Percentiles rank a stretch among this genome's conserved stretches.
phyloP scores from a whole-genome alignment of 2,329 filamentous ascomycete species.

The Ophiosphaerella herpotricha region DNA sequence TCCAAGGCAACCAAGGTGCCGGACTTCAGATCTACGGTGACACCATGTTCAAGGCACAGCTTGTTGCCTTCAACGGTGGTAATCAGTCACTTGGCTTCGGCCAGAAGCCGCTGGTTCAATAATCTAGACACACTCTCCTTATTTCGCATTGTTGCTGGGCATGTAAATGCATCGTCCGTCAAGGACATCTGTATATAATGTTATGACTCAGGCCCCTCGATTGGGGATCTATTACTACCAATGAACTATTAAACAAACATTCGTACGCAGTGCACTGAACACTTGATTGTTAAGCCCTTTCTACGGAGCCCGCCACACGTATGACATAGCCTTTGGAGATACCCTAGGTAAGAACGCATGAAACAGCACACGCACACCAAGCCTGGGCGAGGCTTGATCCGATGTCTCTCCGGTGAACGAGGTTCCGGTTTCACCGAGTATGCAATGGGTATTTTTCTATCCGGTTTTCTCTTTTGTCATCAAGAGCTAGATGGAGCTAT shows the following conservation, averaged over 20 bases:
- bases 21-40: slow-evolving; percentile 67
- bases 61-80: slow-evolving; percentile 63
- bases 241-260: not conserved
- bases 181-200: not conserved
- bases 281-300: no score
- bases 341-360: not conserved
- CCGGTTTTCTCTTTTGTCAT: no score
- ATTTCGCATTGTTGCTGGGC: not conserved
- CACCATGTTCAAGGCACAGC: slow-evolving; percentile 63
- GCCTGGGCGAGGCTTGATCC: not conserved
- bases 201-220: not conserved
- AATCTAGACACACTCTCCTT: not conserved
- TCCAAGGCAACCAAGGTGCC: slow-evolving; percentile 62
- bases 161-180: not conserved
- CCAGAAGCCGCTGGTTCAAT: slow-evolving; percentile 24
- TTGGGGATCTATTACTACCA: no score
- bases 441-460: not conserved
- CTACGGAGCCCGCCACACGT: no score
- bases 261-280: not conserved
- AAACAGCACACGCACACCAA: not conserved
- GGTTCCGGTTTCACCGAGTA: not conserved
- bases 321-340: no score
- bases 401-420: not conserved
- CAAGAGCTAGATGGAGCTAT: no score
- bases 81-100: slow-evolving; percentile 60